A percentile compares a stretch with the other conserved stretches of the same genome.
Evolutionary conservation across 805 yeast species (phyloP).

Genomic region (Pichia sporocuriosa): DNA sequence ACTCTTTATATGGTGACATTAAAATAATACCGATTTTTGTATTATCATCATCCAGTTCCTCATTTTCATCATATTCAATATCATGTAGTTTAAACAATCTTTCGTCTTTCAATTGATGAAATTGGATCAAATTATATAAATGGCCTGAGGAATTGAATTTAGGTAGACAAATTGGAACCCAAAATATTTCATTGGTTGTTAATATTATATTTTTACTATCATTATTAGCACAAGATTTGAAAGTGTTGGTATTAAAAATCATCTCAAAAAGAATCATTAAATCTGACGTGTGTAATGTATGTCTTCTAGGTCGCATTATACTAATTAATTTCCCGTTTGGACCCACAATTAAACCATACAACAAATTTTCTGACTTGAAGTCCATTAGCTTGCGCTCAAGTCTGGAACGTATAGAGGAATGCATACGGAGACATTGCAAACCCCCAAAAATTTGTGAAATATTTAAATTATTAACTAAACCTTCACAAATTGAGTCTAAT

Average conservation of each 20-base stretch:
- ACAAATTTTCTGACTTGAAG: constrained; percentile 44
- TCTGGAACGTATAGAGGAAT: constrained; percentile 48
- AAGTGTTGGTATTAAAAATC: constrained; percentile 52
- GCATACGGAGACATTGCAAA: constrained; percentile 53
- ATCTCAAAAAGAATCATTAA: constrained; percentile 66
- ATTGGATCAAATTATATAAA: constrained; percentile 70
- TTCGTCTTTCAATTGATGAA: constrained; percentile 36
- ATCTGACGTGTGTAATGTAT: constrained; percentile 76
- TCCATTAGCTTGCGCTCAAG: constrained; percentile 49
- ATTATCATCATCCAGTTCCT: constrained; percentile 14
- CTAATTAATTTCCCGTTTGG: constrained; percentile 60
- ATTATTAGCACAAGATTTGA: constrained; percentile 30
- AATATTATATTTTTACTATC: constrained; percentile 14
- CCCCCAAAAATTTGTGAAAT: constrained; percentile 62
- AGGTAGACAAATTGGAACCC: constrained; percentile 93
- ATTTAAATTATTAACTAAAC: constrained; percentile 42
- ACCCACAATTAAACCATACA: constrained; percentile 70
- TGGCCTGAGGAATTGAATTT: constrained; percentile 86
- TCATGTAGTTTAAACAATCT: constrained; percentile 26
- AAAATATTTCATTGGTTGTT: constrained; percentile 58
- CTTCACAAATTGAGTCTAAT: constrained; percentile 54
- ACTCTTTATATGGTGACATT: constrained; percentile 66
- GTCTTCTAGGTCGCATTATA: constrained; percentile 69
- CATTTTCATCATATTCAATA: constrained; percentile 11
- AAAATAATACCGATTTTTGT: constrained; percentile 37